These are phyloP conservation scores for Ormosia semicastrata DNA, from an alignment of 306 rosid genomes.

Conservation along the genomic window DNA sequence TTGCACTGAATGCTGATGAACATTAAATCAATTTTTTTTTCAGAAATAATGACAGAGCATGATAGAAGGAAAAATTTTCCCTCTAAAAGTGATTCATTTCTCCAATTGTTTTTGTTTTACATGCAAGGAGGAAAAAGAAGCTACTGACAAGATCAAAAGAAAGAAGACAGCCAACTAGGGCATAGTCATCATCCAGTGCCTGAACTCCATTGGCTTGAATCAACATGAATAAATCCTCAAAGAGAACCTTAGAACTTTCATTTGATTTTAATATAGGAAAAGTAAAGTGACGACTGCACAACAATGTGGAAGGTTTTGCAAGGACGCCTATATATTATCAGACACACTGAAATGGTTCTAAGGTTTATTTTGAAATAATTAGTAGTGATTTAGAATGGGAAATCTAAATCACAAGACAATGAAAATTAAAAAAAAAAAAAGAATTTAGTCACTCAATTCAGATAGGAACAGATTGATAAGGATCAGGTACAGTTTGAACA, in stretches of 20 bases:
- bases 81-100: not conserved
- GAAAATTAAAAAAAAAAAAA: not conserved
- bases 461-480: not conserved
- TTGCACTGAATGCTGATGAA: not conserved
- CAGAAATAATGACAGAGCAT: not conserved
- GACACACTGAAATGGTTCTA: not conserved
- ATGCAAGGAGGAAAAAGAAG: not conserved
- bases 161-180: not conserved
- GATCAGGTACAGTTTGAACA: not conserved
- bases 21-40: not conserved
- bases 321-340: not conserved
- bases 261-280: not conserved
- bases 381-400: not conserved
- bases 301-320: not conserved
- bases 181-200: not conserved
- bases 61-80: not conserved
- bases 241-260: not conserved
- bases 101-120: not conserved
- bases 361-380: not conserved
- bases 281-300: not conserved
- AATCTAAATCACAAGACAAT: not conserved
- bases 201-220: not conserved
- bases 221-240: conserved; percentile 15
- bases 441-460: not conserved
- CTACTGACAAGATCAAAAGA: not conserved